phyloP scores from a whole-genome alignment of 192 early-diverging fungal species.

The Backusella tuberculispora region DNA sequence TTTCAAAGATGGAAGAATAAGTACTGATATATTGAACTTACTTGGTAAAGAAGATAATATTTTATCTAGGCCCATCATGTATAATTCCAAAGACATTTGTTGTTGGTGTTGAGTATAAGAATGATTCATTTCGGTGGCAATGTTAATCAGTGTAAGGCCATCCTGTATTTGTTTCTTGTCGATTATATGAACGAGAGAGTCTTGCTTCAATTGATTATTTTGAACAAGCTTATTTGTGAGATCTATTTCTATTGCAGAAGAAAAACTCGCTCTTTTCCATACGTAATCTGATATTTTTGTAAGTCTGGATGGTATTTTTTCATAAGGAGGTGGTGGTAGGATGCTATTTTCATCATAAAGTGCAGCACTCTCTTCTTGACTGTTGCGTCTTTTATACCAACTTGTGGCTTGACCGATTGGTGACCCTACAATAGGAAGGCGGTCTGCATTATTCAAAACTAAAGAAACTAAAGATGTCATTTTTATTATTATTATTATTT shows the following conservation, averaged over 20 bases:
- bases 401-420: slow-evolving; percentile 18
- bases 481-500: not conserved
- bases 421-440: slow-evolving; percentile 22
- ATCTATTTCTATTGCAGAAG: not conserved
- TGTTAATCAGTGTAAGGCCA: slow-evolving; percentile 22
- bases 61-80: slow-evolving; percentile 38
- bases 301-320: slow-evolving; percentile 25
- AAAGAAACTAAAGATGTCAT: slow-evolving; percentile 20
- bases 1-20: not conserved
- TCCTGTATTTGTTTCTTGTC: slow-evolving; percentile 37
- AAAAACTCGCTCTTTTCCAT: slow-evolving; percentile 21
- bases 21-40: slow-evolving; percentile 8
- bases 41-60: slow-evolving; percentile 36
- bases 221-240: not conserved
- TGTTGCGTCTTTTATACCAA: slow-evolving; percentile 12
- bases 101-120: slow-evolving; percentile 10
- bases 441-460: slow-evolving; percentile 20
- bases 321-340: slow-evolving; percentile 24
- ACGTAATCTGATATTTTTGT: slow-evolving; percentile 31
- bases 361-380: not conserved
- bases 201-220: not conserved
- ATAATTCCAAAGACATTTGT: slow-evolving; percentile 31
- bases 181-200: not conserved
- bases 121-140: slow-evolving; percentile 36
- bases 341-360: not conserved